Percentiles rank a stretch among this genome's conserved stretches.
Evolutionary conservation across 1,284 basidiomycete genomes (phyloP).

Genomic region (Xerocomus nothofagi): DNA sequence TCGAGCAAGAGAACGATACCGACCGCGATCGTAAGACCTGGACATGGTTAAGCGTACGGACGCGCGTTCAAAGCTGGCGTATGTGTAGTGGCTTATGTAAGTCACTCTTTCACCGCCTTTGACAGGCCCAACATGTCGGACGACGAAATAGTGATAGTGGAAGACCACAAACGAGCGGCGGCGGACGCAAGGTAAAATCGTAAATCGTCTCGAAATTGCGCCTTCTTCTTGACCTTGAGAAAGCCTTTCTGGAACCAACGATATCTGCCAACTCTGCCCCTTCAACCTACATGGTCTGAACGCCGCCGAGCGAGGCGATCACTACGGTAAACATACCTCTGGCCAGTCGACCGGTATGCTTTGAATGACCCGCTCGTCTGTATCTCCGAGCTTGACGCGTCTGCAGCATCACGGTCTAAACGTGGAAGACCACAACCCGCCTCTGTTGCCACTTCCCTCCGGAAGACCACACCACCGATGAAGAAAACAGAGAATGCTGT

Average conservation of each 20-base stretch:
- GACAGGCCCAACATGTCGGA: slow-evolving; percentile 17
- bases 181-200: slow-evolving; percentile 14
- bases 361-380: neutral
- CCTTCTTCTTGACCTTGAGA: neutral
- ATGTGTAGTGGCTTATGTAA: slow-evolving; percentile 35
- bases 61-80: slow-evolving; percentile 54
- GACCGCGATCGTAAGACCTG: slow-evolving; percentile 40
- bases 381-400: neutral
- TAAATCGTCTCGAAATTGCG: no score
- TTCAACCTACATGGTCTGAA: slow-evolving; percentile 40
- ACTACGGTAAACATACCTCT: slow-evolving; percentile 48
- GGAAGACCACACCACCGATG: slow-evolving; percentile 3
- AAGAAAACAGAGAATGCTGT: slow-evolving; percentile 12
- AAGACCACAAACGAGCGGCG: neutral
- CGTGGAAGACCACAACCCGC: slow-evolving; percentile 5
- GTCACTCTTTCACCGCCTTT: neutral
- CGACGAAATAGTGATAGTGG: slow-evolving; percentile 31
- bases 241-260: slow-evolving; percentile 21
- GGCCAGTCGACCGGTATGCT: slow-evolving; percentile 1
- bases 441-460: neutral
- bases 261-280: slow-evolving; percentile 52
- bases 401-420: slow-evolving; percentile 13
- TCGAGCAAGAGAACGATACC: neutral
- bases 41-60: slow-evolving; percentile 34
- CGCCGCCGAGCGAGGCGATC: slow-evolving; percentile 39